Evolutionary conservation across 306 rosid species (phyloP).

Genomic region (Luffa aegyptiaca): DNA sequence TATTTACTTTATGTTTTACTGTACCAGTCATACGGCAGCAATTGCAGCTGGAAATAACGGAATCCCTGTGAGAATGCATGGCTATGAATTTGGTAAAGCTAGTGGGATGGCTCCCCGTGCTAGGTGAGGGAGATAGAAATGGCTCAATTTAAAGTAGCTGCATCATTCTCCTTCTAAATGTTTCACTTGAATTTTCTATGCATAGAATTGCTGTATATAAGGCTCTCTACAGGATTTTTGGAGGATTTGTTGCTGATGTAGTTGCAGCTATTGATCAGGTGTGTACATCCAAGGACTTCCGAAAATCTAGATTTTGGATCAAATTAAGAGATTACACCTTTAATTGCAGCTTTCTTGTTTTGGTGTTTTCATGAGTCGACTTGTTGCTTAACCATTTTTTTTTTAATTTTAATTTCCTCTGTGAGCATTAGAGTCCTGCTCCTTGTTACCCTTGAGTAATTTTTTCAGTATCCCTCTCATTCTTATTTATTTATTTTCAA

Average conservation of each 20-base stretch:
- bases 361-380: neutral
- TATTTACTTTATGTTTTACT: slow-evolving; percentile 6
- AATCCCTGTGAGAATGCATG: slow-evolving; percentile 87
- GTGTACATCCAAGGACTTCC: slow-evolving; percentile 10
- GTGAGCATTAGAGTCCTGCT: neutral
- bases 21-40: slow-evolving; percentile 87
- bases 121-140: slow-evolving; percentile 49
- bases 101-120: slow-evolving; percentile 99
- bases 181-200: slow-evolving; percentile 15
- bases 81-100: slow-evolving; percentile 95
- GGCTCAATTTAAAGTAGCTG: slow-evolving; percentile 16
- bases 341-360: neutral
- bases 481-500: neutral
- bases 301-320: neutral
- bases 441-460: neutral
- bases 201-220: slow-evolving; percentile 97
- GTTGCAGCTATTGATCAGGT: slow-evolving; percentile 99
- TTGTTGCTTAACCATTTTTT: neutral
- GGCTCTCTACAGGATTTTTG: slow-evolving; percentile 92
- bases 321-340: neutral
- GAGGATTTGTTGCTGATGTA: slow-evolving; percentile 95
- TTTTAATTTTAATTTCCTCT: neutral
- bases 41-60: slow-evolving; percentile 99
- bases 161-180: slow-evolving; percentile 16
- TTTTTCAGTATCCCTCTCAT: neutral